phyloP scores from a whole-genome alignment of 495 filamentous ascomycete species.

The Evernia prunastri region DNA sequence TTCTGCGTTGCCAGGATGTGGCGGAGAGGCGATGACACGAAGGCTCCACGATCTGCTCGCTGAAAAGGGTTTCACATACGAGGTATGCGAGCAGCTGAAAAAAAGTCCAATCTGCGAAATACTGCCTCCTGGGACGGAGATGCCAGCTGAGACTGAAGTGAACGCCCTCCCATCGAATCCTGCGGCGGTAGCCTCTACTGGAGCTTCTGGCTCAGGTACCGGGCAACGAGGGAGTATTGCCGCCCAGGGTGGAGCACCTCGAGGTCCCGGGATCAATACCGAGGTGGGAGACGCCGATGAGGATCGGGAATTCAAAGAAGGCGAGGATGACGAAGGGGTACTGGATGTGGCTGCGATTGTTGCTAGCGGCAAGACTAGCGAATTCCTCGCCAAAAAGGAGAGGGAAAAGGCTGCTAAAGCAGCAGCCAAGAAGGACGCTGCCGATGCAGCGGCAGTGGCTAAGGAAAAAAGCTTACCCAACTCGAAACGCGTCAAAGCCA shows the following conservation, averaged over 20 bases:
- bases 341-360: slow-evolving; percentile 94
- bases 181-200: slow-evolving; percentile 49
- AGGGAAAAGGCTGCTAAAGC: slow-evolving; percentile 77
- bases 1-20: slow-evolving; percentile 60
- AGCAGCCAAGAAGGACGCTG: slow-evolving; percentile 45
- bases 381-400: slow-evolving; percentile 86
- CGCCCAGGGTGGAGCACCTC: slow-evolving; percentile 33
- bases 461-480: slow-evolving; percentile 64
- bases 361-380: slow-evolving; percentile 79
- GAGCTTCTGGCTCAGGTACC: slow-evolving; percentile 37
- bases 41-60: slow-evolving; percentile 62
- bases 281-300: slow-evolving; percentile 47
- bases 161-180: slow-evolving; percentile 43
- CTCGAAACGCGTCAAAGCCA: slow-evolving; percentile 64
- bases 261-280: slow-evolving; percentile 48
- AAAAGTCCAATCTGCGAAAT: slow-evolving; percentile 83
- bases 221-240: slow-evolving; percentile 28
- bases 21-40: slow-evolving; percentile 85
- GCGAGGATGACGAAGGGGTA: slow-evolving; percentile 68
- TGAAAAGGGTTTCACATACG: slow-evolving; percentile 62
- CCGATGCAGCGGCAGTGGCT: slow-evolving; percentile 29
- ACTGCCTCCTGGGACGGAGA: slow-evolving; percentile 57
- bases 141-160: slow-evolving; percentile 48
- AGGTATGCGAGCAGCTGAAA: slow-evolving; percentile 96
- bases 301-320: slow-evolving; percentile 42